phyloP scores from a whole-genome alignment of 208 protist genomes.

The Leishmania guyanensis region DNA sequence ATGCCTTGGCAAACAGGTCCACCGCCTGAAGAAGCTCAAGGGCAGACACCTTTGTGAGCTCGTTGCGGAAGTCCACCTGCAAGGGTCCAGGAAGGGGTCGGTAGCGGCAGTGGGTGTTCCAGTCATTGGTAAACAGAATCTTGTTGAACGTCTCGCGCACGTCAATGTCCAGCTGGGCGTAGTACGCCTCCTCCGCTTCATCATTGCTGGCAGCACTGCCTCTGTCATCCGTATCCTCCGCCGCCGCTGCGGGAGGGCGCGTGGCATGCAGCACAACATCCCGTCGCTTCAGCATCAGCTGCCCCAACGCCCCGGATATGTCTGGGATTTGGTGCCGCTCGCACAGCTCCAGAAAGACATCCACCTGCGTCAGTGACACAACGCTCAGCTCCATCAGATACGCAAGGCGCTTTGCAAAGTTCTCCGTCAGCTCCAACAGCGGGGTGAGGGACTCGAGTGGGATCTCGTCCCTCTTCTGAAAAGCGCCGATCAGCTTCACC shows the following conservation, averaged over 20 bases:
- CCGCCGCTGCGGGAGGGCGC: not conserved
- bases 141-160: constrained; percentile 68
- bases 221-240: not conserved
- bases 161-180: constrained; percentile 64
- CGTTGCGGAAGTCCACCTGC: constrained; percentile 75
- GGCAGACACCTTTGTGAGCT: constrained; percentile 50
- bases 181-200: constrained; percentile 50
- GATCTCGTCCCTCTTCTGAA: constrained; percentile 55
- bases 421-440: constrained; percentile 52
- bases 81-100: constrained; percentile 58
- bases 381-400: constrained; percentile 51
- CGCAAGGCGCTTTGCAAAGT: constrained; percentile 52
- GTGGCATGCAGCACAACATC: constrained; percentile 6
- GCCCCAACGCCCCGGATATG: constrained; percentile 33
- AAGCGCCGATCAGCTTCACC: constrained; percentile 30
- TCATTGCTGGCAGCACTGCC: not conserved
- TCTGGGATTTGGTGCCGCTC: constrained; percentile 62
- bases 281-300: constrained; percentile 27
- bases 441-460: constrained; percentile 57
- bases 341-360: constrained; percentile 49
- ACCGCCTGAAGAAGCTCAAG: constrained; percentile 68
- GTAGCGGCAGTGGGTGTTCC: constrained; percentile 56
- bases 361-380: constrained; percentile 51
- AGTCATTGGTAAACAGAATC: constrained; percentile 55
- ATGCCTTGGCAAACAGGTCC: constrained; percentile 56